Evolutionary conservation across 306 rosid species (phyloP).

Genomic region (Comarum palustre): DNA sequence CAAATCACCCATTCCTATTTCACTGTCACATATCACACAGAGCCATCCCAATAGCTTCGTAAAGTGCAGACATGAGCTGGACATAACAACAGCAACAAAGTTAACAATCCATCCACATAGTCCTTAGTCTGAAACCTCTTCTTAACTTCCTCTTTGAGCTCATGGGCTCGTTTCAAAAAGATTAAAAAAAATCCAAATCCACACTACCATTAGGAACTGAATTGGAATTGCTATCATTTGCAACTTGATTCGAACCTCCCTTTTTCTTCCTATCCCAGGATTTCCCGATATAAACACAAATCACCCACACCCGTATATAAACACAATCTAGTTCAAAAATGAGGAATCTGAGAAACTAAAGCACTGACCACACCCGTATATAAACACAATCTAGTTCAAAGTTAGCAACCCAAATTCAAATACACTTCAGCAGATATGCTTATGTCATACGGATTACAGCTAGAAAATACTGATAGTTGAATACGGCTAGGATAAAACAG

Average conservation of each 20-base stretch:
- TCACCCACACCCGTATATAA: not conserved
- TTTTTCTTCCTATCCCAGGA: constrained; percentile 88
- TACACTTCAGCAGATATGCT: no score
- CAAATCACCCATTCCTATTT: no score
- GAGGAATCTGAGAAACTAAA: not conserved
- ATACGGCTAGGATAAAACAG: no score
- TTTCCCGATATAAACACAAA: constrained; percentile 64
- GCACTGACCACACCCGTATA: no score
- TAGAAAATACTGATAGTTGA: no score
- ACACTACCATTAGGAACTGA: constrained; percentile 59
- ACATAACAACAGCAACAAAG: no score
- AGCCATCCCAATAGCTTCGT: no score
- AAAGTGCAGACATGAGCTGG: no score
- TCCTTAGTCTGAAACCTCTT: constrained; percentile 78
- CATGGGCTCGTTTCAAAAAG: constrained; percentile 85
- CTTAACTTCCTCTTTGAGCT: constrained; percentile 91
- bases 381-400: no score
- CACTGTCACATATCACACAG: no score
- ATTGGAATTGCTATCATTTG: constrained; percentile 35
- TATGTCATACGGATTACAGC: no score
- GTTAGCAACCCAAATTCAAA: no score
- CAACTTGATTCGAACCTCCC: constrained; percentile 57
- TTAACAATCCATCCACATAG: constrained; percentile 74
- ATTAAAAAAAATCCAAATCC: constrained; percentile 71
- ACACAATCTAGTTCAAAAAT: constrained; percentile 14